Conservation (phyloP, 2,329 filamentous ascomycete genomes). For the Magnaporthiopsis rhizophila region DNA sequence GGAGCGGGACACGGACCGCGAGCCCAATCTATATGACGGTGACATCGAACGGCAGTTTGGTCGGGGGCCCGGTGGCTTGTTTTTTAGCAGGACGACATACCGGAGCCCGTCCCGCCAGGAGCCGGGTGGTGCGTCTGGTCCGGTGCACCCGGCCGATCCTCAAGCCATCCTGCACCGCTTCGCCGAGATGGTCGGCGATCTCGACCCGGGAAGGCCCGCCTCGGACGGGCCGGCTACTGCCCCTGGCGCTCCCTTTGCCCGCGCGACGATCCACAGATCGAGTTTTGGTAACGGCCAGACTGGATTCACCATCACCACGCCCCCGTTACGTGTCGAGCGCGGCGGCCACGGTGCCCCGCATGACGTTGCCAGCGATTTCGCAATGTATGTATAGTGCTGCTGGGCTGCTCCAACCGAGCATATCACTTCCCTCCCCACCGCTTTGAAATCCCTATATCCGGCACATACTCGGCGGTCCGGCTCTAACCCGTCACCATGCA, state of each 20-base stretch:
- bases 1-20: constrained; percentile 18
- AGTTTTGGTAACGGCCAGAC: constrained; percentile 18
- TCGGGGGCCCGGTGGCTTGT: constrained; percentile 31
- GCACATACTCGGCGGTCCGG: background rate
- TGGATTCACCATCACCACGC: constrained; percentile 40
- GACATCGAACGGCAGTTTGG: constrained; percentile 47
- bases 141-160: constrained; percentile 19
- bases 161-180: constrained; percentile 34
- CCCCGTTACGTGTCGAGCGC: constrained; percentile 17
- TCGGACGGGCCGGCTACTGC: background rate
- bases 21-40: constrained; percentile 51
- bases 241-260: background rate
- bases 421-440: constrained; percentile 22
- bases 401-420: constrained; percentile 8
- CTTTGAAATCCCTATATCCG: background rate
- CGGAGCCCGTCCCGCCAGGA: constrained; percentile 7
- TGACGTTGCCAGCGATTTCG: constrained; percentile 25
- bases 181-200: constrained; percentile 29
- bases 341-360: background rate
- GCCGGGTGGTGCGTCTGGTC: constrained; percentile 5
- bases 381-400: constrained; percentile 32
- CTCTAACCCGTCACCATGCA: constrained; percentile 18
- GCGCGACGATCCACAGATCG: background rate
- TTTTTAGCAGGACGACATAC: constrained; percentile 28
- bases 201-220: background rate